phyloP scores from a whole-genome alignment of 2,329 filamentous ascomycete genomes.

The Paecilomyces formosus region DNA sequence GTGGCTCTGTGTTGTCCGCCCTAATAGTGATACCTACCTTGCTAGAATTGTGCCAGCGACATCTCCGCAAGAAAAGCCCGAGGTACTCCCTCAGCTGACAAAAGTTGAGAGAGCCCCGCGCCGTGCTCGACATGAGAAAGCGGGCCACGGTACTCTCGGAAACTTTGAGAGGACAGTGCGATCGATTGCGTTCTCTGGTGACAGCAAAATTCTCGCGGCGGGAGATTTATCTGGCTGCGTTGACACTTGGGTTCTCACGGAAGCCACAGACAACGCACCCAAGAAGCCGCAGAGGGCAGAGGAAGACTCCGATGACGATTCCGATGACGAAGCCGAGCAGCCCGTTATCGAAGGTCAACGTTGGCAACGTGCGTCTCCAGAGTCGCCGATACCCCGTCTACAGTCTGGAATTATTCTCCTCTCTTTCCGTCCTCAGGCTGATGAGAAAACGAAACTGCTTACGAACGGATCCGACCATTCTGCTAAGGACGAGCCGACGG shows the following conservation, averaged over 20 bases:
- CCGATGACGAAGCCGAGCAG: constrained; percentile 44
- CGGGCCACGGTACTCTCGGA: constrained; percentile 60
- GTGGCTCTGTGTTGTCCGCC: constrained; percentile 47
- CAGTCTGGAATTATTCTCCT: constrained; percentile 58
- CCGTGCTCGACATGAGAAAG: constrained; percentile 33
- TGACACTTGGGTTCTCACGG: constrained; percentile 74
- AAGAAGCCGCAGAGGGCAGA: constrained; percentile 22
- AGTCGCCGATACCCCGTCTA: constrained; percentile 61
- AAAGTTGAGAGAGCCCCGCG: constrained; percentile 32
- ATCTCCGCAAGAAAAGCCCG: constrained; percentile 37
- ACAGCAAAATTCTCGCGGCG: constrained; percentile 70
- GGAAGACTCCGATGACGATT: constrained; percentile 41
- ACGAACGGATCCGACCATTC: constrained; percentile 37
- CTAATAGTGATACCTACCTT: constrained; percentile 52
- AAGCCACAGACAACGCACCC: constrained; percentile 35
- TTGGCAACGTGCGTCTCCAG: constrained; percentile 70
- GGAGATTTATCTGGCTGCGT: constrained; percentile 78
- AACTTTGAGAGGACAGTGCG: constrained; percentile 69
- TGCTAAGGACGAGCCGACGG: constrained; percentile 38
- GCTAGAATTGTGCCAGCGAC: constrained; percentile 36
- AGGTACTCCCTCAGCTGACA: constrained; percentile 36
- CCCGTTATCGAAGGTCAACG: constrained; percentile 51
- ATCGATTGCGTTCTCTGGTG: constrained; percentile 68
- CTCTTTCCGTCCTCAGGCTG: constrained; percentile 52
- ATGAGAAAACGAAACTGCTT: constrained; percentile 14